Evolutionary conservation across 495 filamentous ascomycete species (phyloP).

Genomic region (Massariosphaeria phaeospora): DNA sequence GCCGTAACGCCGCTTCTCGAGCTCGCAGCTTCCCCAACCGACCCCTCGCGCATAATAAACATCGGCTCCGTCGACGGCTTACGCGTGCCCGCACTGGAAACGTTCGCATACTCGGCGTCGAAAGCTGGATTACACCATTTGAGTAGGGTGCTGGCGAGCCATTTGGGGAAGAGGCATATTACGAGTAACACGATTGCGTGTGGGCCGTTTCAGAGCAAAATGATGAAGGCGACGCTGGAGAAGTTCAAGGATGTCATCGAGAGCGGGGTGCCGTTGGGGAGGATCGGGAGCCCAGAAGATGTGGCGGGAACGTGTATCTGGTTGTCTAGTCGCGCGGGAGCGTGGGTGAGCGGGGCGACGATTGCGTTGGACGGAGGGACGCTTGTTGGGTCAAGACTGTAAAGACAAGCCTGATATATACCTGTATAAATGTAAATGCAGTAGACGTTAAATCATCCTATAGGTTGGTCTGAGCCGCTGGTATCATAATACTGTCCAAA

Average conservation of each 20-base stretch:
- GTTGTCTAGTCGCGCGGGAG: constrained; percentile 63
- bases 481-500: no score
- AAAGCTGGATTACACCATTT: constrained; percentile 75
- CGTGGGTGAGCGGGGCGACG: constrained; percentile 73
- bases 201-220: constrained; percentile 76
- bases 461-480: no score
- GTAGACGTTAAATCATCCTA: no score
- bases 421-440: no score
- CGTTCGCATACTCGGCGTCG: constrained; percentile 68
- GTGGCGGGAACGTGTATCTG: constrained; percentile 74
- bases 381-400: constrained; percentile 52
- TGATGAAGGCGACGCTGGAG: constrained; percentile 71
- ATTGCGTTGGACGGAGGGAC: constrained; percentile 68
- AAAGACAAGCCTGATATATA: no score
- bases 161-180: constrained; percentile 64
- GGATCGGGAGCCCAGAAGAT: constrained; percentile 67
- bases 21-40: constrained; percentile 43
- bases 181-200: constrained; percentile 74
- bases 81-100: constrained; percentile 61
- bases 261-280: constrained; percentile 58
- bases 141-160: constrained; percentile 63
- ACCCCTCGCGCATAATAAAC: constrained; percentile 67
- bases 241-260: constrained; percentile 58
- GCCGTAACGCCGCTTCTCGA: constrained; percentile 67
- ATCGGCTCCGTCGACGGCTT: constrained; percentile 70